phyloP scores from a whole-genome alignment of 2,329 filamentous ascomycete species.

The Aspergillus eucalypticola region DNA sequence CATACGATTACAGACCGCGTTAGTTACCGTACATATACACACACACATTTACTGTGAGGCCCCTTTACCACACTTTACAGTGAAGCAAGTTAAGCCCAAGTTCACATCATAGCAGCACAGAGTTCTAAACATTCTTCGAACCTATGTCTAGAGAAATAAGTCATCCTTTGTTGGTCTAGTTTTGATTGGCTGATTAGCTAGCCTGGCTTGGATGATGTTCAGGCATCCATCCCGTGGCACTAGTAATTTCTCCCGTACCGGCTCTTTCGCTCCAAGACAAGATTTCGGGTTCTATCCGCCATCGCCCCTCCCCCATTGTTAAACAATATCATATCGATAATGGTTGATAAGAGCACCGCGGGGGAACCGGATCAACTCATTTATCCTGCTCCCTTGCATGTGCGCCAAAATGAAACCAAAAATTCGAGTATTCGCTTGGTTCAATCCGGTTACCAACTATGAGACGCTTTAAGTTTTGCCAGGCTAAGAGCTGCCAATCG shows the following conservation, averaged over 20 bases:
- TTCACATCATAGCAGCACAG: too few relatives aligned
- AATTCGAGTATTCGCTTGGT: constrained; percentile 2
- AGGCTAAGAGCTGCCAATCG: not conserved
- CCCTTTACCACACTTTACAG: too few relatives aligned
- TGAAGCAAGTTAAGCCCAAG: too few relatives aligned
- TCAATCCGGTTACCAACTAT: not conserved
- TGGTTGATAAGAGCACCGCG: constrained; percentile 23
- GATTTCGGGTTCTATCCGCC: not conserved
- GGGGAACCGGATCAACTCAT: constrained; percentile 14
- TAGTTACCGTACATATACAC: constrained; percentile 3
- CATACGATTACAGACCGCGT: constrained; percentile 16
- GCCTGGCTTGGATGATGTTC: too few relatives aligned
- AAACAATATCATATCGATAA: constrained; percentile 20
- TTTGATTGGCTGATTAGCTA: too few relatives aligned
- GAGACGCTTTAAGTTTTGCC: not conserved
- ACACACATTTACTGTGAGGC: not conserved
- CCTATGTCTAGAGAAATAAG: too few relatives aligned
- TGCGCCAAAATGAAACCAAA: constrained; percentile 11
- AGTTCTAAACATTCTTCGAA: too few relatives aligned
- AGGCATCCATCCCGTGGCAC: too few relatives aligned
- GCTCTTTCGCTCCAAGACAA: not conserved
- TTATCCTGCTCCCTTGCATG: constrained; percentile 23
- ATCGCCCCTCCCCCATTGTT: not conserved
- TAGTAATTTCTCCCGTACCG: not conserved
- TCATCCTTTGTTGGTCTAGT: too few relatives aligned